These are phyloP conservation scores for Selaginella tamariscina DNA, from an alignment of 75 land plant species.

Conservation along the genomic window DNA sequence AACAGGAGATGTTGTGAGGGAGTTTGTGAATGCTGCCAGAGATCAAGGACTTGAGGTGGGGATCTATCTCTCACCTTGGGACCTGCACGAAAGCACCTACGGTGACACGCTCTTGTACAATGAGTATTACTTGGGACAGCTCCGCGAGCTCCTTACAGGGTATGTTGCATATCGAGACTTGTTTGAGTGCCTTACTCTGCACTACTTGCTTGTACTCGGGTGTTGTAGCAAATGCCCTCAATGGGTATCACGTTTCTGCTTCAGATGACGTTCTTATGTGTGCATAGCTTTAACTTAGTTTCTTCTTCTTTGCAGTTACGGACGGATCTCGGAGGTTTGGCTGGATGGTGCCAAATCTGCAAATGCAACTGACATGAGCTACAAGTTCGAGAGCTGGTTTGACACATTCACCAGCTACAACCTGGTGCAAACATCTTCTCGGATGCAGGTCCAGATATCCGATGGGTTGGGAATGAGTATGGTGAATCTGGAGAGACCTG, in stretches of 20 bases:
- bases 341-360: constrained; percentile 82
- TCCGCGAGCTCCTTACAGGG: constrained; percentile 67
- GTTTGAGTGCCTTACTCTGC: too few relatives aligned
- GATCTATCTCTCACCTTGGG: constrained; percentile 91
- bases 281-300: too few relatives aligned
- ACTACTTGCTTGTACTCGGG: too few relatives aligned
- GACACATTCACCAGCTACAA: constrained; percentile 54
- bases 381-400: constrained; percentile 71
- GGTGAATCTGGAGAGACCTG: constrained; percentile 56
- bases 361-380: constrained; percentile 61
- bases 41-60: constrained; percentile 60
- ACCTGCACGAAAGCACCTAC: constrained; percentile 69
- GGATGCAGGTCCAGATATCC: constrained; percentile 74
- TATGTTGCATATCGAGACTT: too few relatives aligned
- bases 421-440: constrained; percentile 79
- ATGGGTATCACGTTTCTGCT: too few relatives aligned
- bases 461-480: constrained; percentile 88
- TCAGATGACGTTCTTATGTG: too few relatives aligned
- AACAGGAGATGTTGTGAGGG: constrained; percentile 67
- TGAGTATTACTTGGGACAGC: constrained; percentile 66
- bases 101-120: constrained; percentile 64
- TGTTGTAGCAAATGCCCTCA: too few relatives aligned
- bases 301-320: constrained; percentile 58
- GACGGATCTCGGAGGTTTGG: constrained; percentile 68
- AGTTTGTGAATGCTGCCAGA: constrained; percentile 41